phyloP scores from a whole-genome alignment of 441 rosid species.

The Bruguiera hainesii region DNA sequence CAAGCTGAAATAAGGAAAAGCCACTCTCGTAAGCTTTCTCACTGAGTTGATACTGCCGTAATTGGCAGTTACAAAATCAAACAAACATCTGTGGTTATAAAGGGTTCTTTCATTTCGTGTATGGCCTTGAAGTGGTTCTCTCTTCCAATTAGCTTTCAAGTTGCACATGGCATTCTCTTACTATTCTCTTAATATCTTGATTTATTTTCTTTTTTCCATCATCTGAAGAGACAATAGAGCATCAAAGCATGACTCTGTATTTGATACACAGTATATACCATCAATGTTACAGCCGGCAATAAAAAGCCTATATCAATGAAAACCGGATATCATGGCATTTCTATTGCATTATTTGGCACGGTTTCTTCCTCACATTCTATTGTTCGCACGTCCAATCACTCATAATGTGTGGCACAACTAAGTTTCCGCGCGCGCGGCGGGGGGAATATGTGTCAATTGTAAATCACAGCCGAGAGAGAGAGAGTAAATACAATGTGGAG shows the following conservation, averaged over 20 bases:
- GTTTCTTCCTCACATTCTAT: too few relatives aligned
- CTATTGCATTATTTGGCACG: neutral
- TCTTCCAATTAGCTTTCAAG: slow-evolving; percentile 1
- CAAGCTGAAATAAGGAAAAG: slow-evolving; percentile 30
- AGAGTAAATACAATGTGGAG: too few relatives aligned
- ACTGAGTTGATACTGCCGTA: slow-evolving; percentile 29
- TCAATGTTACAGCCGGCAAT: too few relatives aligned
- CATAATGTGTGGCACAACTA: too few relatives aligned
- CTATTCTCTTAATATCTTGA: neutral
- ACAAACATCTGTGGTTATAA: neutral
- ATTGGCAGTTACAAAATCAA: neutral
- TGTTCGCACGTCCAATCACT: too few relatives aligned
- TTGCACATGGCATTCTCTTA: neutral
- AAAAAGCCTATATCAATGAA: too few relatives aligned
- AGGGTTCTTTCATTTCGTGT: slow-evolving; percentile 8
- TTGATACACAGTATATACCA: too few relatives aligned
- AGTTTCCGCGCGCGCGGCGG: too few relatives aligned
- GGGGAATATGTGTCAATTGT: too few relatives aligned
- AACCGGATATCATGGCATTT: neutral
- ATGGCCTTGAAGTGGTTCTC: slow-evolving; percentile 6
- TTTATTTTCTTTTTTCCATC: neutral
- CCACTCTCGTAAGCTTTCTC: slow-evolving; percentile 59
- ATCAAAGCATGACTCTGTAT: too few relatives aligned
- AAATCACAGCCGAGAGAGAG: too few relatives aligned
- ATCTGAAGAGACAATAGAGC: neutral